phyloP scores from a whole-genome alignment of 148 eudicot genomes.

The Pharnaceum exiguum region DNA sequence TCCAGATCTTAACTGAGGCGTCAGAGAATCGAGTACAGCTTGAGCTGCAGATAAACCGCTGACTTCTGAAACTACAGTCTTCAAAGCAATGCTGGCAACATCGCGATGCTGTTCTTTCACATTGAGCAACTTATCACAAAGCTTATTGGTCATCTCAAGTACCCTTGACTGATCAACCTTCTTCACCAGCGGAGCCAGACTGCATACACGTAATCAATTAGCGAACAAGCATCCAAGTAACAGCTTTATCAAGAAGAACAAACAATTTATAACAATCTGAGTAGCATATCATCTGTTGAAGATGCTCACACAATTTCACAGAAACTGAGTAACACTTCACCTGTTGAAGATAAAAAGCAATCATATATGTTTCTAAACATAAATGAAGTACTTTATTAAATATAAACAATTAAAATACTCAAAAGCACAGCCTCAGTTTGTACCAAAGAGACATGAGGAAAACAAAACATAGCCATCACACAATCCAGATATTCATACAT shows the following conservation, averaged over 20 bases:
- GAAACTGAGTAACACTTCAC: too few relatives aligned
- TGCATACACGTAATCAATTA: conserved; percentile 22
- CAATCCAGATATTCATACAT: too few relatives aligned
- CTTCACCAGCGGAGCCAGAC: conserved; percentile 97
- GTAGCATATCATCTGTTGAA: too few relatives aligned
- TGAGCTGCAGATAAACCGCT: conserved; percentile 57
- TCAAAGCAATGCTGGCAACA: conserved; percentile 94
- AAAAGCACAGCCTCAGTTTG: too few relatives aligned
- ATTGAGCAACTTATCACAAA: conserved; percentile 77
- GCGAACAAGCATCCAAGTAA: not conserved
- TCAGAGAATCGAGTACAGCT: conserved; percentile 61
- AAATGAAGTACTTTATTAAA: too few relatives aligned
- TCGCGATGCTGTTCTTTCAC: conserved; percentile 94
- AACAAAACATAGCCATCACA: too few relatives aligned
- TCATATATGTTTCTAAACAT: too few relatives aligned
- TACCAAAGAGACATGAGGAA: too few relatives aligned
- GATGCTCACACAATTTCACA: too few relatives aligned
- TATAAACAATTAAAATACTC: too few relatives aligned
- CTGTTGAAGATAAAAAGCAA: too few relatives aligned
- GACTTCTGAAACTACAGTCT: conserved; percentile 92
- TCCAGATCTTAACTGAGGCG: conserved; percentile 79
- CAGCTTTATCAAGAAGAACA: not conserved
- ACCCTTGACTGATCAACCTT: conserved; percentile 78
- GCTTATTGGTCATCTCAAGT: conserved; percentile 76
- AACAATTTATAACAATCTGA: too few relatives aligned